These are phyloP conservation scores for Raffaelea arxii DNA, from an alignment of 2,329 filamentous ascomycete species.

Conservation along the genomic window DNA sequence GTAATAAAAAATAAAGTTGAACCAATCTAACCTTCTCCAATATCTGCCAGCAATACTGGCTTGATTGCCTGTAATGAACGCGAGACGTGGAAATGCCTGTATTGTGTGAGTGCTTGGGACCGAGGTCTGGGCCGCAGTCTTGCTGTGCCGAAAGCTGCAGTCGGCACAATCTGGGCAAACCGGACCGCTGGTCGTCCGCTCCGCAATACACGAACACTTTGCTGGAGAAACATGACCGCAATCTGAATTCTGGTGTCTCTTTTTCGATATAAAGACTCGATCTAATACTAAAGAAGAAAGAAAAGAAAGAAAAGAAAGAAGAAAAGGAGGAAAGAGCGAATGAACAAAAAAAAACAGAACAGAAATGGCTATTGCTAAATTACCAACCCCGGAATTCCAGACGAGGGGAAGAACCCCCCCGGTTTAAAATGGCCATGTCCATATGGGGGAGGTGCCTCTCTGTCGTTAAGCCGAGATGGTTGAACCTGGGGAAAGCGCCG, in stretches of 20 bases:
- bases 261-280: too few species aligned
- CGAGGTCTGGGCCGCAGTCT: neutral
- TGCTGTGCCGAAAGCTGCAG: neutral
- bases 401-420: too few species aligned
- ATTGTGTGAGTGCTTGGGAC: conserved; percentile 23
- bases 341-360: too few species aligned
- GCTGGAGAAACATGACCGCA: conserved; percentile 43
- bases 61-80: conserved; percentile 50
- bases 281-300: too few species aligned
- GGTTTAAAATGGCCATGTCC: too few species aligned
- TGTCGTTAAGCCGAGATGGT: conserved; percentile 5
- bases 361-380: too few species aligned
- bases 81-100: conserved; percentile 36
- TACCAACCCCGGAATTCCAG: too few species aligned
- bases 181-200: conserved; percentile 23
- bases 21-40: conserved; percentile 59
- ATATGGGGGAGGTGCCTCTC: neutral
- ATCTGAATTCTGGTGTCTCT: too few species aligned
- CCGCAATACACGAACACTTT: conserved; percentile 39
- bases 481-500: conserved; percentile 5
- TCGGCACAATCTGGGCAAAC: neutral
- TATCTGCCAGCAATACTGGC: conserved; percentile 74
- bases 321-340: too few species aligned
- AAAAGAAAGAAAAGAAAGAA: too few species aligned
- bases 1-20: neutral